phyloP scores from a whole-genome alignment of 2,329 filamentous ascomycete species.

The Pseudocercospora crystallina region DNA sequence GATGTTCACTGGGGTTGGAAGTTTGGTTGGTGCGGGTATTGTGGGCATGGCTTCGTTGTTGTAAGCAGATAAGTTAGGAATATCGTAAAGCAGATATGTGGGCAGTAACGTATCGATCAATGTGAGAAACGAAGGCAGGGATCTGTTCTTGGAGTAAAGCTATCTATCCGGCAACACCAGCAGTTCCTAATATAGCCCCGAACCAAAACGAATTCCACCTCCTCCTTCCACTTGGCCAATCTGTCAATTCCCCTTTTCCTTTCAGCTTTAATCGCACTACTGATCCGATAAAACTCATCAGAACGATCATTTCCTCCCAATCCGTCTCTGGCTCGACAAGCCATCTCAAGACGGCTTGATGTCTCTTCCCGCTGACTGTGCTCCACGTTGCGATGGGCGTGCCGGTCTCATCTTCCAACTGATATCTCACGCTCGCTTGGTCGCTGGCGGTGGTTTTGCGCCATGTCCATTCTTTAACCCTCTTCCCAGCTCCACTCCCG shows the following conservation, averaged over 20 bases:
- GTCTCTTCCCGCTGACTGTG: neutral
- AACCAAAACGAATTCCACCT: constrained; percentile 14
- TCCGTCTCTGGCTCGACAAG: neutral
- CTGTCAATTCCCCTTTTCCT: constrained; percentile 5
- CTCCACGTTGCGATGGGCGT: constrained; percentile 5
- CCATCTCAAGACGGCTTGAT: constrained; percentile 5
- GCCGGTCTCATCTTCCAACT: constrained; percentile 6
- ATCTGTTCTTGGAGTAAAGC: too few relatives aligned
- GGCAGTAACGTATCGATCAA: too few relatives aligned
- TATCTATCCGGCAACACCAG: constrained; percentile 3
- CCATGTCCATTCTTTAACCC: constrained; percentile 11
- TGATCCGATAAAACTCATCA: constrained; percentile 9
- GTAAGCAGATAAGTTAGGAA: neutral
- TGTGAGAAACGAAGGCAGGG: too few relatives aligned
- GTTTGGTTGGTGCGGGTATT: constrained; percentile 13
- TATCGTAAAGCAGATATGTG: too few relatives aligned
- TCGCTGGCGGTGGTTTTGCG: too few relatives aligned
- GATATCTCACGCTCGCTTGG: too few relatives aligned
- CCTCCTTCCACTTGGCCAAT: neutral
- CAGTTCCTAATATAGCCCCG: constrained; percentile 9
- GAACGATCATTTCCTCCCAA: constrained; percentile 6
- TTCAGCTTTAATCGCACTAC: constrained; percentile 9
- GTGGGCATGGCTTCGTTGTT: constrained; percentile 14
- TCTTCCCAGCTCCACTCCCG: neutral
- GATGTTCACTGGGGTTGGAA: constrained; percentile 15